These are phyloP conservation scores for Stachybotrys echinatus DNA, from an alignment of 2,329 filamentous ascomycete species.

Conservation along the genomic window DNA sequence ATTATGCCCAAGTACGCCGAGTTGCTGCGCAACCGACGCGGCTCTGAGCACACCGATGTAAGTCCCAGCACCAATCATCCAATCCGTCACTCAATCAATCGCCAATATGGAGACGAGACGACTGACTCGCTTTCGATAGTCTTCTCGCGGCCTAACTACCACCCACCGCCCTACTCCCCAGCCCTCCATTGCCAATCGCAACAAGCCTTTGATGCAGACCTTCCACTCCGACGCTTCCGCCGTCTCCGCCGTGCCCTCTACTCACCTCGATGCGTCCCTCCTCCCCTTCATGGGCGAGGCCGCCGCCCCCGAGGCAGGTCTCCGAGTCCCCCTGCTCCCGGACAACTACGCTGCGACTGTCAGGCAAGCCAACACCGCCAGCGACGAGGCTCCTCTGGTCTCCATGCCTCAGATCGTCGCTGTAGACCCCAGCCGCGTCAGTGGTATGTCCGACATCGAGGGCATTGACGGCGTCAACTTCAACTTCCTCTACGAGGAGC, in stretches of 20 bases:
- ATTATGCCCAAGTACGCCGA: conserved; percentile 45
- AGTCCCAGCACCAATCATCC: conserved; percentile 17
- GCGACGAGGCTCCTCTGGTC: conserved; percentile 40
- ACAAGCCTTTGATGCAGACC: conserved; percentile 58
- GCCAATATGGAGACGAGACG: not conserved
- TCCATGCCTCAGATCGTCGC: conserved; percentile 41
- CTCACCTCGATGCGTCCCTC: conserved; percentile 46
- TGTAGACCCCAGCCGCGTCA: conserved; percentile 47
- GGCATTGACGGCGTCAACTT: conserved; percentile 51
- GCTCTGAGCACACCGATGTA: conserved; percentile 33
- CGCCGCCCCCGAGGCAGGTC: conserved; percentile 28
- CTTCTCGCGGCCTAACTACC: conserved; percentile 38
- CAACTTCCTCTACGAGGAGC: conserved; percentile 41
- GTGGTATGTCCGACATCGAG: conserved; percentile 45
- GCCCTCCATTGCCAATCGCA: conserved; percentile 37
- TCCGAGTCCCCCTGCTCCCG: conserved; percentile 55
- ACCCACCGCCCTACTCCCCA: conserved; percentile 42
- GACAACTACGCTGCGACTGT: conserved; percentile 45
- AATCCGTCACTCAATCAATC: not conserved
- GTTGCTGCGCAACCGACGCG: conserved; percentile 30
- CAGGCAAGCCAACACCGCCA: conserved; percentile 26
- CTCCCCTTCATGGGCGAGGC: conserved; percentile 40
- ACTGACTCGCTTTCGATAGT: conserved; percentile 4
- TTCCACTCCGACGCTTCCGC: conserved; percentile 47
- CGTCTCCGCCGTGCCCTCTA: conserved; percentile 30